A percentile compares a stretch with the other conserved stretches of the same genome.
Evolutionary conservation across 805 yeast species (phyloP).

Genomic region (Candida sphagnicola): DNA sequence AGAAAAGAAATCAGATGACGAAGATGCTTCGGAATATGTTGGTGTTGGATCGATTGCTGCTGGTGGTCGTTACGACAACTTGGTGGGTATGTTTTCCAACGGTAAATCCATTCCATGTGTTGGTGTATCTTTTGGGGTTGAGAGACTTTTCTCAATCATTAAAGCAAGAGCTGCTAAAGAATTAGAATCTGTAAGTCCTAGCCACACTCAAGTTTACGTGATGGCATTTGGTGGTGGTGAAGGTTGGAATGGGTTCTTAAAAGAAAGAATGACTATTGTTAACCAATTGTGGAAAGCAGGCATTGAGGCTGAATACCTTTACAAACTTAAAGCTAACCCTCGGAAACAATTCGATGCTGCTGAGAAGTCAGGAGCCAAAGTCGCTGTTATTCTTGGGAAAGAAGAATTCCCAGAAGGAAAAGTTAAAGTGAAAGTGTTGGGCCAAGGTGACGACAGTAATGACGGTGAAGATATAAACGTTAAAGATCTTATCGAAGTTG

Average conservation of each 20-base stretch:
- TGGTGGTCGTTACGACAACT: conserved; percentile 96
- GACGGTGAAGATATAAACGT: conserved; percentile 77
- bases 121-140: conserved; percentile 96
- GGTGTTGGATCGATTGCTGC: conserved; percentile 99
- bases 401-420: conserved; percentile 84
- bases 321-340: conserved; percentile 89
- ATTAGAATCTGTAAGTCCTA: conserved; percentile 65
- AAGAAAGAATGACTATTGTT: conserved; percentile 87
- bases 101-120: conserved; percentile 96
- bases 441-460: conserved; percentile 79
- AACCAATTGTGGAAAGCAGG: conserved; percentile 84
- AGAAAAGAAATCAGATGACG: conserved; percentile 34
- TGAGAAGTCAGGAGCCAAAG: conserved; percentile 85
- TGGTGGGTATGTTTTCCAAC: conserved; percentile 94
- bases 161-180: conserved; percentile 64
- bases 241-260: conserved; percentile 89
- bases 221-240: conserved; percentile 99
- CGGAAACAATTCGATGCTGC: conserved; percentile 98
- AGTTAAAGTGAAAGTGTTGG: conserved; percentile 81
- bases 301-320: conserved; percentile 85
- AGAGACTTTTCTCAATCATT: conserved; percentile 85
- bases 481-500: conserved; percentile 54
- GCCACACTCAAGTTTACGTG: conserved; percentile 87
- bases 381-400: conserved; percentile 92
- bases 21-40: conserved; percentile 93